Evolutionary conservation across 169 alveolate species (phyloP).

Genomic region (Sarcocystis neurona): DNA sequence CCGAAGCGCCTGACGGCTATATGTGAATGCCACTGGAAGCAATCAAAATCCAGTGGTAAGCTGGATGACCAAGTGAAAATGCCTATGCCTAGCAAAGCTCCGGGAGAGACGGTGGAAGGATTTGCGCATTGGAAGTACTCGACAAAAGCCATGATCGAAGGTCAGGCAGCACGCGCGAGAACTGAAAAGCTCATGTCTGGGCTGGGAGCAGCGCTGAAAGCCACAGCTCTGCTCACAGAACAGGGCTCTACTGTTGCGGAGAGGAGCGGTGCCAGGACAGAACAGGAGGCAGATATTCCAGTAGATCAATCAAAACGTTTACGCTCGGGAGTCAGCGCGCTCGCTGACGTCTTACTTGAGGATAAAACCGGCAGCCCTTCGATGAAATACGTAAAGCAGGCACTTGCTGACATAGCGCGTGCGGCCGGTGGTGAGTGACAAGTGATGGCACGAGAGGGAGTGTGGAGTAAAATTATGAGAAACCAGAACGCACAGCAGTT

Average conservation of each 20-base stretch:
- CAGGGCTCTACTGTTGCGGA: constrained; percentile 41
- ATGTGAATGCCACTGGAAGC: constrained; percentile 55
- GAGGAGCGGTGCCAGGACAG: not conserved
- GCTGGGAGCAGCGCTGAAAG: constrained; percentile 48
- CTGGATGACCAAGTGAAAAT: not conserved
- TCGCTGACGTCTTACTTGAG: too few relatives aligned
- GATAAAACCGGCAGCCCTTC: too few relatives aligned
- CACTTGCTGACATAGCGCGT: too few relatives aligned
- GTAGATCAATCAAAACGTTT: too few relatives aligned
- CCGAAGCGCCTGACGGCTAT: constrained; percentile 39
- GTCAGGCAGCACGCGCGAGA: constrained; percentile 15
- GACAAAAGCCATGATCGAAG: constrained; percentile 15
- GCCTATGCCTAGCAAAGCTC: not conserved
- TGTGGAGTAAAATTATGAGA: too few relatives aligned
- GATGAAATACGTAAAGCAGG: too few relatives aligned
- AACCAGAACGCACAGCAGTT: too few relatives aligned
- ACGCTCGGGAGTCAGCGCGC: too few relatives aligned
- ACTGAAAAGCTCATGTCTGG: constrained; percentile 30
- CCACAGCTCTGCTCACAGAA: constrained; percentile 40
- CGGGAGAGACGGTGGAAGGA: constrained; percentile 32
- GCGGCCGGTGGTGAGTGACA: too few relatives aligned
- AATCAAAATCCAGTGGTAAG: not conserved
- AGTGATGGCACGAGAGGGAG: too few relatives aligned
- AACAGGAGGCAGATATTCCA: not conserved
- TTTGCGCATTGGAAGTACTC: constrained; percentile 48